Base-by-base conservation (phyloP, 805 yeast species). In the Vanderwaltozyma verrucispora region DNA sequence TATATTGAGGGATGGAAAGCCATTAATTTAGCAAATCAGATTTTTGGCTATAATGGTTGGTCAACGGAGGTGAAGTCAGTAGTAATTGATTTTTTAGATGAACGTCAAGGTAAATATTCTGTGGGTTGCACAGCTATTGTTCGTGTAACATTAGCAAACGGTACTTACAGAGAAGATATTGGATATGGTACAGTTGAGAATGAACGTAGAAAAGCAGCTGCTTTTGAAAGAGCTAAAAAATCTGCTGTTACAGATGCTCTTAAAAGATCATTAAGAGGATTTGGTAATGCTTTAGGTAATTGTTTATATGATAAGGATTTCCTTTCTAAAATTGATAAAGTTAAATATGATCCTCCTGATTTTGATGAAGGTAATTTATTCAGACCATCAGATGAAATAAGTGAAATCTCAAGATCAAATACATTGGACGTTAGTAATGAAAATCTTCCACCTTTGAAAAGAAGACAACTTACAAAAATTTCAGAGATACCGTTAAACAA, bases 41-140 rank as follows among this genome's bases (percentile, higher is more conserved):
- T 83, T 3, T 82, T 83, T 67, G 94, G 94, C 0, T 82, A 79
- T 48, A 77, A 81, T 51, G 92, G 92, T 1, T 83, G 94, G 94
- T 67, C 70, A 46, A 76, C 87, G 0, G 89, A 82, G 48, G 70
- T 83, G 5, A 72, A 74, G 41, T 68, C 67, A 30, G 71, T 77
- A 13, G 75, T 71, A 21, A 80, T 82, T 14, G 94, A 83, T 53
- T 83, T 71, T 48, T 63, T 80, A 32, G 94, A 83, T 50, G 75
- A 74, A 26, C 68, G 68, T 29, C 72, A 72, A 28, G 77, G 77
- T 6, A 65, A 72, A 33, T 72, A 65, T 42, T 70, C 75, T 19
- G 64, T 83, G 55, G 92, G 92, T 1, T 62, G 83, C 10, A 77
- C 86, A 1, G 80, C 79, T 7, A 73, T 65, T n/a, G 85, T 83